These are phyloP conservation scores for Emericellopsis atlantica DNA, from an alignment of 2,329 filamentous ascomycete species.

Conservation along the genomic window DNA sequence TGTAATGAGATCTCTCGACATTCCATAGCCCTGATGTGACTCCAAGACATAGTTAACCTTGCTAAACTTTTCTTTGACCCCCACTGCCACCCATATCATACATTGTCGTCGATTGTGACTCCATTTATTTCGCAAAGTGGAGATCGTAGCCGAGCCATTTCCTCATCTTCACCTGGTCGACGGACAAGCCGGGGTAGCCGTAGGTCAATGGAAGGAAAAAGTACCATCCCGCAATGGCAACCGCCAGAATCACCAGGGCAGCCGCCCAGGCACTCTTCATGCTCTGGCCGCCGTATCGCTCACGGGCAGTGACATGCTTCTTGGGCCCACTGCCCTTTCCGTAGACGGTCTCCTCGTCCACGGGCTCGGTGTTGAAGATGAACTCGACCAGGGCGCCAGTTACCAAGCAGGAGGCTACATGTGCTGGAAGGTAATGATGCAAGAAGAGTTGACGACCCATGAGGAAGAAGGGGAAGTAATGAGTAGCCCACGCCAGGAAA, in stretches of 20 bases:
- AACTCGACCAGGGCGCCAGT: slow-evolving; percentile 90
- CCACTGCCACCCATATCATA: too few species aligned
- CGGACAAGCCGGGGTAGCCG: slow-evolving; percentile 75
- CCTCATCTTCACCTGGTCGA: slow-evolving; percentile 65
- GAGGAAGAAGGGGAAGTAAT: slow-evolving; percentile 94
- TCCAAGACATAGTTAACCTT: too few species aligned
- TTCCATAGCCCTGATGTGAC: too few species aligned
- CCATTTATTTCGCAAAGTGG: slow-evolving; percentile 85
- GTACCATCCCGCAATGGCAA: slow-evolving; percentile 67
- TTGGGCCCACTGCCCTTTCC: slow-evolving; percentile 27
- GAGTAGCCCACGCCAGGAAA: slow-evolving; percentile 94
- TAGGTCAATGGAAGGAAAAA: slow-evolving; percentile 96
- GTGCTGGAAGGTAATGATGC: slow-evolving; percentile 92
- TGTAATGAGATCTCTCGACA: too few species aligned
- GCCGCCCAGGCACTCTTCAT: slow-evolving; percentile 71
- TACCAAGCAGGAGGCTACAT: slow-evolving; percentile 81
- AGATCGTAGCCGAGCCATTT: slow-evolving; percentile 97
- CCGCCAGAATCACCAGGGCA: slow-evolving; percentile 51
- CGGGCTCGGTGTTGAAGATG: slow-evolving; percentile 81
- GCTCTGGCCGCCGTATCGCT: slow-evolving; percentile 70
- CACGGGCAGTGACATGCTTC: slow-evolving; percentile 63
- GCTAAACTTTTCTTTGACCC: too few species aligned
- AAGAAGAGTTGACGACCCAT: slow-evolving; percentile 98
- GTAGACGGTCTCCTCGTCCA: slow-evolving; percentile 38
- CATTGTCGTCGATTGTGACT: not conserved